Evolutionary conservation across 2,329 filamentous ascomycete species (phyloP), one percentile per base, ranked within the genome.

Genomic region (Talaromyces sp.): DNA sequence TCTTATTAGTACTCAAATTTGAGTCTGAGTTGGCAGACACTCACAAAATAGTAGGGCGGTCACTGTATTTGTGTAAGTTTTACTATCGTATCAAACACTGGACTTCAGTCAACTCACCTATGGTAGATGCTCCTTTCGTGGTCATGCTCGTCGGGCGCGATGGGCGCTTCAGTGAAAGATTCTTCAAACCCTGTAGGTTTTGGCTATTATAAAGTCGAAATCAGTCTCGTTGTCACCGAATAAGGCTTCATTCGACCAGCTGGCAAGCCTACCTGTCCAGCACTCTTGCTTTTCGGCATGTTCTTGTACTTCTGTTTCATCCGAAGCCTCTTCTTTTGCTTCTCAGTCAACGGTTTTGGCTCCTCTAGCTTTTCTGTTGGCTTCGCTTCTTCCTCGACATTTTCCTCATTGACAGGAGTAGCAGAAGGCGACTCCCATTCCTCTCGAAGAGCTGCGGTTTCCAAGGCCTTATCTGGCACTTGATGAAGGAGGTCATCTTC

Each of bases 81-180:
- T 54, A 43, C 35, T n/a, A 31, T 35, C 40, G 45, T 53, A 15
- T 21, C 51, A 43, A n/a, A 46, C 15, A 35, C 28, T 2, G 36
- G 21, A 10, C 15, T 17, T 10, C 21, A 3, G 33, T n/a, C n/a
- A 45, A 75, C 85, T 70, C 77, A 89, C 78, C 75, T 70, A 63
- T 84, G 71, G 68, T 96, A 99, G 22, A 94, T 75, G 11, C 81
- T 78, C 19, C 80, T 75, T 67, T 96, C 89, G 53, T 87, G 80
- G 2, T 80, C 74, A 51, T 83, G 80, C 67, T 96, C 86, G 0
- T 79, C 80, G 0, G 87, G 85, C 0, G 88, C 92, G 61, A 95
- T 75, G 0, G 91, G 91, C 1, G 86, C 81, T 70, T 97, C 93
- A 11, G 88, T 85, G 69, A 84, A 94, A 70, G 84, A 90, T 61